Evolutionary conservation across 2,329 filamentous ascomycete species (phyloP), one percentile per base, ranked within the genome.

Genomic region (Neofusicoccum parvum): DNA sequence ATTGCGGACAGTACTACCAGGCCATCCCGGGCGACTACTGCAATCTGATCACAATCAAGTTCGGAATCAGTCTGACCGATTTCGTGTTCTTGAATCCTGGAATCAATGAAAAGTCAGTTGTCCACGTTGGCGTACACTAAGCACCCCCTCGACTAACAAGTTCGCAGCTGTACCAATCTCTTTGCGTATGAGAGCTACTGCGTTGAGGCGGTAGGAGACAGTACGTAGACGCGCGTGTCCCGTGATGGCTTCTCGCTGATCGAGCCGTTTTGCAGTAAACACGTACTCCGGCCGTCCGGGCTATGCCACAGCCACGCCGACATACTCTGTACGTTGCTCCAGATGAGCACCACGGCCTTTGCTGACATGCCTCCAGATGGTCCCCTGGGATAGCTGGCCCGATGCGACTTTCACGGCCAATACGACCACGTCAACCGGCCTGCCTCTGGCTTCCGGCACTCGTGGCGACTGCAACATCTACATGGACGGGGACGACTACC

Each of bases 91-190:
- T 79, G 9, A 79, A 79, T 67, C 67, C 75, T 1, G 69, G 37
- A 3, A 66, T 79, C 41, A 72, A 77, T 59, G 34, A 49, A 2
- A 49, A 49, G 46, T 49, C 9, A 49, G 46, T 17, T 7, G 11
- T 27, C 46, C 20, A 27, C 10, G 7, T 11, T 49, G 46, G 7
- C 5, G 6, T 32, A 2, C 27, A 32, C 6, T 2, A 7, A 7
- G 27, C 27, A 5, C 27, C 27, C 27, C 27, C 27, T 7, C 5
- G 46, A 49, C 46, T 49, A 17, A 49, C 20, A 7, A 10, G 1
- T n/a, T 7, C 27, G 5, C 46, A 73, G 76, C 60, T 79, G 75
- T 67, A 77, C 74, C 10, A 79, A 79, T 58, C 69, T 79, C 14
- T 74, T 59, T 7, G 71, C 70, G 0, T 58, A 70, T 0, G 69